Conservation (phyloP, 2,329 filamentous ascomycete genomes). For the Pseudogymnoascus sp. region DNA sequence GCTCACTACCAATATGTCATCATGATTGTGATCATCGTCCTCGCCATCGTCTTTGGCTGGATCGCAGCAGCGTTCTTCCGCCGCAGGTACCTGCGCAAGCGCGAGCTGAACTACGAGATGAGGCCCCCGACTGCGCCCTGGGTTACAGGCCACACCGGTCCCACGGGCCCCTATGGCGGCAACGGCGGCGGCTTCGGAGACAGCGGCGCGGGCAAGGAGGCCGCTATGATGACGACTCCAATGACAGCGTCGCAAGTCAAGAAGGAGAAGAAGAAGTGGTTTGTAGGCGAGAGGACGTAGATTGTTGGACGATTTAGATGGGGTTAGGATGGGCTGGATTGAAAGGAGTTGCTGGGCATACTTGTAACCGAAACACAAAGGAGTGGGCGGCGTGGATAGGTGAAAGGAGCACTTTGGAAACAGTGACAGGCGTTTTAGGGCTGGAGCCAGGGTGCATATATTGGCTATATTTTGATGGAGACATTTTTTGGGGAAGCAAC, state of each 20-base stretch:
- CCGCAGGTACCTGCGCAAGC: conserved; percentile 64
- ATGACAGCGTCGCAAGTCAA: conserved; percentile 2
- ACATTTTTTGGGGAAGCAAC: not conserved
- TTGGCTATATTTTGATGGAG: not conserved
- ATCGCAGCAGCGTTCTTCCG: conserved; percentile 63
- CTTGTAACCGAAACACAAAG: conserved; percentile 5
- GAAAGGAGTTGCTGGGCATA: not conserved
- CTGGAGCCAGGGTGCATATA: not conserved
- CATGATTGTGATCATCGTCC: conserved; percentile 66
- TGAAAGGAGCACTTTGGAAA: not conserved
- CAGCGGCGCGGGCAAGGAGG: not conserved
- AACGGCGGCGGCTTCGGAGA: not conserved
- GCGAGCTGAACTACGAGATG: conserved; percentile 42
- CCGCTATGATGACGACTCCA: not conserved
- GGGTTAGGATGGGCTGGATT: not conserved
- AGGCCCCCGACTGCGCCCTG: conserved; percentile 29
- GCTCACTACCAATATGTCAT: conserved; percentile 74
- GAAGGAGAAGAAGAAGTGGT: conserved; percentile 10
- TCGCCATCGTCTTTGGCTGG: conserved; percentile 62
- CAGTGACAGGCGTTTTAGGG: conserved; percentile 3
- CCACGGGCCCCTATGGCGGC: not conserved
- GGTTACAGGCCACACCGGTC: conserved; percentile 13
- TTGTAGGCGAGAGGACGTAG: conserved; percentile 1
- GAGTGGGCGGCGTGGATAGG: not conserved
- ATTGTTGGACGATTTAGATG: not conserved